Percentiles rank a stretch among this genome's conserved stretches.
These are phyloP conservation scores for Bacidia gigantensis DNA, from an alignment of 495 filamentous ascomycete species.

Conservation along the genomic window DNA sequence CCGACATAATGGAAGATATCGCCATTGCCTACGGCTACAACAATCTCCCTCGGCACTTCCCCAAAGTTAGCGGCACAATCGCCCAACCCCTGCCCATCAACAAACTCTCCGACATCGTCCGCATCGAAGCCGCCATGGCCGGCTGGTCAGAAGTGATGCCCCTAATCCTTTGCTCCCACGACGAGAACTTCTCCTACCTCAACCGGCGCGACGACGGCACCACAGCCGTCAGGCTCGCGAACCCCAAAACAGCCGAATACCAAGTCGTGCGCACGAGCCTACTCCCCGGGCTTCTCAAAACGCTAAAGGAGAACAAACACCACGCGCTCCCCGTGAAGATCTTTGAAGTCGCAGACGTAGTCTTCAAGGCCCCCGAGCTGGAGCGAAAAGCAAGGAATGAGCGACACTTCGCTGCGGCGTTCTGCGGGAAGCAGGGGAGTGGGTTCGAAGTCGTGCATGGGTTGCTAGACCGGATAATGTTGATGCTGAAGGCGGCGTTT, in stretches of 20 bases:
- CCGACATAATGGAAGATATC: conserved; percentile 97
- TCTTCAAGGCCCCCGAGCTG: conserved; percentile 61
- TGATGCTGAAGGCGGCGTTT: conserved; percentile 80
- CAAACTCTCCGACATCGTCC: conserved; percentile 85
- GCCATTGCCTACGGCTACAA: conserved; percentile 96
- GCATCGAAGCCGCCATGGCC: conserved; percentile 80
- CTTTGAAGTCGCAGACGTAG: conserved; percentile 85
- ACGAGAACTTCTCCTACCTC: conserved; percentile 95
- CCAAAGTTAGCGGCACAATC: conserved; percentile 69
- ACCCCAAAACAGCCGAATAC: conserved; percentile 93
- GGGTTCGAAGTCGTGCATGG: conserved; percentile 97
- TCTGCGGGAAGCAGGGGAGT: conserved; percentile 73
- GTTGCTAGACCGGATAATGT: conserved; percentile 77
- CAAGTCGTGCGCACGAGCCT: conserved; percentile 88
- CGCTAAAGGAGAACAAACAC: conserved; percentile 84
- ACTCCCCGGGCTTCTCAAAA: conserved; percentile 86
- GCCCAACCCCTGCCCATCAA: conserved; percentile 82
- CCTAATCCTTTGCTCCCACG: conserved; percentile 91
- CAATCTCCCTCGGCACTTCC: conserved; percentile 69
- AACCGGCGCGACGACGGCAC: conserved; percentile 82
- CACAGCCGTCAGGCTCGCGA: conserved; percentile 76
- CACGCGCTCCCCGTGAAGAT: conserved; percentile 83
- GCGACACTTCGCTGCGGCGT: conserved; percentile 87
- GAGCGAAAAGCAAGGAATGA: conserved; percentile 87
- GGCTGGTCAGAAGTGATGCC: conserved; percentile 96